Conservation (phyloP, 225 moss, liverwort and hornwort genomes). For the Thuidium tamariscinum region DNA sequence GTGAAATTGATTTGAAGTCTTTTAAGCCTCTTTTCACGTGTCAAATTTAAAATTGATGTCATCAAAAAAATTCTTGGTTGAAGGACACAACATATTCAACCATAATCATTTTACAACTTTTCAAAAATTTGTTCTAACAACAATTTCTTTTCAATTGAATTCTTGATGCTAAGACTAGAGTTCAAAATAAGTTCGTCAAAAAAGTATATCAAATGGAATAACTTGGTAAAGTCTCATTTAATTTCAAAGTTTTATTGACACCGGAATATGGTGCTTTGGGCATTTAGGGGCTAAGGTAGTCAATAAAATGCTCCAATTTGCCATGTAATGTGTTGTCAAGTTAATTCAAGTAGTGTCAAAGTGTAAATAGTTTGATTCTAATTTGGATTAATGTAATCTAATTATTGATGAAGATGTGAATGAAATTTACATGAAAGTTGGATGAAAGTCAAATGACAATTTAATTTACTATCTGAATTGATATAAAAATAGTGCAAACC, state of each 20-base stretch:
- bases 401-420: not conserved
- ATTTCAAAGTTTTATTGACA: not conserved
- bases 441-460: not conserved
- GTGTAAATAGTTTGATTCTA: rapidly evolving
- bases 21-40: not conserved
- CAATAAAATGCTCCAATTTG: not conserved
- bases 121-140: not conserved
- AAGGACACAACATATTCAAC: not conserved
- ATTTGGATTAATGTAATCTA: not conserved
- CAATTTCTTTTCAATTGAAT: not conserved
- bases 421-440: not conserved
- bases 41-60: not conserved
- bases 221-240: not conserved
- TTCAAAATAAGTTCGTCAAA: not conserved
- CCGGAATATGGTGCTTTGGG: not conserved
- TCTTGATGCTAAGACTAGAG: not conserved
- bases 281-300: not conserved
- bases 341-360: not conserved
- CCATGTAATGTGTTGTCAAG: not conserved
- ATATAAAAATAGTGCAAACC: not conserved
- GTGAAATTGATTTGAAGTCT: not conserved
- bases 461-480: not conserved
- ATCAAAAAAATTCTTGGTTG: not conserved
- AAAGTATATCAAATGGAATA: rapidly evolving
- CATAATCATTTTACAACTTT: rapidly evolving